phyloP scores from a whole-genome alignment of 148 eudicot species.

The Chenopodium quinoa region DNA sequence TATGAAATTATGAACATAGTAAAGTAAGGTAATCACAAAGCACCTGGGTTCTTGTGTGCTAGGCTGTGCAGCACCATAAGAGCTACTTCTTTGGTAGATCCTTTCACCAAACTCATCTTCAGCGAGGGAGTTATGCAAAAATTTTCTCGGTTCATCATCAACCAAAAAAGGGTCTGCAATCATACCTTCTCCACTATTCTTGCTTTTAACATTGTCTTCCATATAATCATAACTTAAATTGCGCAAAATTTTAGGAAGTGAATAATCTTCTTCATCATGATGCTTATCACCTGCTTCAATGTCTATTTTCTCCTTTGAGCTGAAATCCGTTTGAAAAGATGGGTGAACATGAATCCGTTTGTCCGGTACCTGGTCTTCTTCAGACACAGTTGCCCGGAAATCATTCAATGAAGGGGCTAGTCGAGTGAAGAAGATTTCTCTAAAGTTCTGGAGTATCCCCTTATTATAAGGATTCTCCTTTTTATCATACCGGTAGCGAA shows the following conservation, averaged over 20 bases:
- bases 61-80: conserved; percentile 18
- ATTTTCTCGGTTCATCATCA: conserved; percentile 36
- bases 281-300: conserved; percentile 61
- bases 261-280: conserved; percentile 38
- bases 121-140: conserved; percentile 37
- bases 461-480: conserved; percentile 76
- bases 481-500: conserved; percentile 75
- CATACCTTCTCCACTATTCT: conserved; percentile 40
- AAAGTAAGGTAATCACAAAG: neutral
- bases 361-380: conserved; percentile 35
- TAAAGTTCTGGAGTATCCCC: conserved; percentile 54
- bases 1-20: neutral
- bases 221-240: conserved; percentile 66
- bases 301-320: conserved; percentile 76
- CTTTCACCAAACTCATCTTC: conserved; percentile 46
- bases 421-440: conserved; percentile 61
- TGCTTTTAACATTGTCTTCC: conserved; percentile 49
- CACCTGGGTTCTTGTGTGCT: conserved; percentile 38
- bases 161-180: conserved; percentile 38
- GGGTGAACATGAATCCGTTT: conserved; percentile 30
- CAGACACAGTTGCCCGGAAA: conserved; percentile 57
- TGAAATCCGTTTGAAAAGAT: conserved; percentile 34
- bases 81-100: conserved; percentile 31
- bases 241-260: conserved; percentile 77
- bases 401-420: conserved; percentile 54